Evolutionary conservation across 163 green algal species (phyloP).

Genomic region (Scenedesmus sp.): DNA sequence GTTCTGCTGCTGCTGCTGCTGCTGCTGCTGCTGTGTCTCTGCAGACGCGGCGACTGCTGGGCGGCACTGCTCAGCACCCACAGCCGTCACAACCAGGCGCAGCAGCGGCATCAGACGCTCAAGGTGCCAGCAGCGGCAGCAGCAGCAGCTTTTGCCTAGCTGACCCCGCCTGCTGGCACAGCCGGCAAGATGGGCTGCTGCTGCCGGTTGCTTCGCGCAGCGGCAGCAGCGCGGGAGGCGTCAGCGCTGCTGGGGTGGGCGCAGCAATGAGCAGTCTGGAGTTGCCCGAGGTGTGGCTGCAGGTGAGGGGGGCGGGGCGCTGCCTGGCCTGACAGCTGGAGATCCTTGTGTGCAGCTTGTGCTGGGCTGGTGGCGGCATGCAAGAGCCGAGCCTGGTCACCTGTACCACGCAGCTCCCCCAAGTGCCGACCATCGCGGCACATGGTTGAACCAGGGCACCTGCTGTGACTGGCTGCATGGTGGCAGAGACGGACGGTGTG

Average conservation of each 20-base stretch:
- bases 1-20: not conserved
- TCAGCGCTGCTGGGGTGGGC: not conserved
- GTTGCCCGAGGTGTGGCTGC: constrained; percentile 31
- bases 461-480: too few relatives aligned
- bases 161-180: constrained; percentile 31
- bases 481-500: too few relatives aligned
- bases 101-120: not conserved
- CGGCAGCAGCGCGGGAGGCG: not conserved
- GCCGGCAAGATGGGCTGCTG: constrained; percentile 21
- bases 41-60: constrained; percentile 15
- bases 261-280: not conserved
- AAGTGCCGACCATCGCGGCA: too few relatives aligned
- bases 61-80: not conserved
- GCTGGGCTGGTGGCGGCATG: too few relatives aligned
- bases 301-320: not conserved
- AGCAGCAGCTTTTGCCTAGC: constrained; percentile 33
- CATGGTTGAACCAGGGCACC: too few relatives aligned
- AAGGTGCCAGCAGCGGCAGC: not conserved
- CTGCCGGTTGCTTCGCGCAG: not conserved
- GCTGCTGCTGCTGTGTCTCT: not conserved
- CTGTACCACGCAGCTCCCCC: too few relatives aligned
- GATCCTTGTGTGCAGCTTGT: too few relatives aligned
- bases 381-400: too few relatives aligned
- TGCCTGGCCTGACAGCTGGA: too few relatives aligned
- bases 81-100: constrained; percentile 20